phyloP scores from a whole-genome alignment of 768 basidiomycete genomes.

The Phlebiopsis flavidoalba region DNA sequence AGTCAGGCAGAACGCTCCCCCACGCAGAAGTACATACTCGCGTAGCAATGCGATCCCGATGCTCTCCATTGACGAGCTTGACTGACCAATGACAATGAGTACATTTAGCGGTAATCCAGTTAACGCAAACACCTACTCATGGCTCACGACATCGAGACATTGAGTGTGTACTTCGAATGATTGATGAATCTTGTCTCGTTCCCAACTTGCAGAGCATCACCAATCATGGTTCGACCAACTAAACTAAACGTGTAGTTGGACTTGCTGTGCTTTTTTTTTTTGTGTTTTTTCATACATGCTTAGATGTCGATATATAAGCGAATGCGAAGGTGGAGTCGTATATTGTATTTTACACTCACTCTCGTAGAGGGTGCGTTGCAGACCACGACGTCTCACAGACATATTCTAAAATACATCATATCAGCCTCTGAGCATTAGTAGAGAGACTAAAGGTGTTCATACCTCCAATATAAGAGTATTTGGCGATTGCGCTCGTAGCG shows the following conservation, averaged over 20 bases:
- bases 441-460: not conserved
- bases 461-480: not conserved
- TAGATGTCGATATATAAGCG: not conserved
- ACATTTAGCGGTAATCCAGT: not conserved
- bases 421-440: not conserved
- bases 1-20: not conserved
- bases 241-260: not conserved
- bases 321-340: not conserved
- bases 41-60: not conserved
- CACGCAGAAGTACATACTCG: not conserved
- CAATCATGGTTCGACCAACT: not conserved
- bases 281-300: not conserved
- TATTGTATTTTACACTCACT: no score
- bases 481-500: not conserved
- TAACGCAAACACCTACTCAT: not conserved
- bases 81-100: not conserved
- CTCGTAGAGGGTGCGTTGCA: no score
- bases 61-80: slow-evolving; percentile 1
- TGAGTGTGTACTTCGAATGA: not conserved
- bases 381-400: not conserved
- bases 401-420: not conserved
- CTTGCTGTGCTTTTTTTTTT: not conserved
- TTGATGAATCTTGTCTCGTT: slow-evolving; percentile 1
- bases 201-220: not conserved
- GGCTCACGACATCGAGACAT: not conserved